Conservation (phyloP, 768 basidiomycete genomes). For the Trametes punicea region DNA sequence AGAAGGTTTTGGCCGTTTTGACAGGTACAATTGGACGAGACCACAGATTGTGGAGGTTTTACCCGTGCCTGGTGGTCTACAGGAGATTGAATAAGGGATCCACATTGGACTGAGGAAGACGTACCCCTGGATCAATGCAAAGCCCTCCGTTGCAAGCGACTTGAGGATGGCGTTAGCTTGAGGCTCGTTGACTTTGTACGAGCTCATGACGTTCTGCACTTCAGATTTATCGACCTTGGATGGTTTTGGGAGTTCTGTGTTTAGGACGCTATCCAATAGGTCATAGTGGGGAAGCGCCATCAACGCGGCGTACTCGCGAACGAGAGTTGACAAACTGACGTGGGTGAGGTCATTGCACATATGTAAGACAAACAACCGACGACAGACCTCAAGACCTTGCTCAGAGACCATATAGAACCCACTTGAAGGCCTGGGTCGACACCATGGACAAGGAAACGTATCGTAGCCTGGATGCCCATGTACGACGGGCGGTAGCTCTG, state of each 20-base stretch:
- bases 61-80: conserved; percentile 94
- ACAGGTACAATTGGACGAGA: conserved; percentile 80
- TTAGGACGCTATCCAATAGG: conserved; percentile 63
- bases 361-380: background rate
- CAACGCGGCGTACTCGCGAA: conserved; percentile 90
- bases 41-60: conserved; percentile 98
- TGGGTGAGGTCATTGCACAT: conserved; percentile 1
- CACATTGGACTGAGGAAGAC: background rate
- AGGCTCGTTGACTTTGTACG: conserved; percentile 83
- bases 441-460: conserved; percentile 50
- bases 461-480: conserved; percentile 50
- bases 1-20: conserved; percentile 48
- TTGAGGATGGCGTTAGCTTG: conserved; percentile 88
- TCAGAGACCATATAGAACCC: conserved; percentile 66
- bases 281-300: conserved; percentile 82
- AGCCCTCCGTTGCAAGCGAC: conserved; percentile 69
- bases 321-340: conserved; percentile 79
- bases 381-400: conserved; percentile 79
- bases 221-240: conserved; percentile 46
- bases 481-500: conserved; percentile 41
- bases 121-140: conserved; percentile 93
- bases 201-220: conserved; percentile 61
- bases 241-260: conserved; percentile 54
- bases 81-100: background rate
- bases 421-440: conserved; percentile 61